Evolutionary conservation across 495 filamentous ascomycete genomes (phyloP), one percentile per base, ranked within the genome.

Genomic region (Coniosporium apollinis): DNA sequence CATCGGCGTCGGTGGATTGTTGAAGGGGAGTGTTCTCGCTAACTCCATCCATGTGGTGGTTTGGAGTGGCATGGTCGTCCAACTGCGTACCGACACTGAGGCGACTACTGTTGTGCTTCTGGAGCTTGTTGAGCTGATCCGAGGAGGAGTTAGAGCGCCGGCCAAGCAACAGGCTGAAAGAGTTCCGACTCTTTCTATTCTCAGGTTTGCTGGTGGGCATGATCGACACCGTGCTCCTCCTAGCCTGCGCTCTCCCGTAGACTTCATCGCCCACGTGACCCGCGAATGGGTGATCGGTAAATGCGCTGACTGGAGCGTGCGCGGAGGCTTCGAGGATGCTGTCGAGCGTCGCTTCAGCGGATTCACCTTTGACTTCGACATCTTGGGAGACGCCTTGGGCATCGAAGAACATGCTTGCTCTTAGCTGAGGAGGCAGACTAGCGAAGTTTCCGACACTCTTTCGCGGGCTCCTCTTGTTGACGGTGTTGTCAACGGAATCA

Each of bases 321-420:
- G 84, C 81, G 3, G 89, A 93, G n/a, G 89, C 89, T 55, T 94
- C 82, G 7, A 97, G 66, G 29, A 97, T 89, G 47, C 75, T 89
- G 37, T 97, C 89, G 6, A 97, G 64, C 0, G 87, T 94, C 22
- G 70, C 77, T 43, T 84, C 83, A 11, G 86, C 82, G 30, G 86
- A 93, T 9, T 77, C 70, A 25, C 74, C 70, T 51, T 79, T 83
- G 18, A 86, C 56, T 41, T 84, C 67, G 14, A 92, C 52, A 13
- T 76, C 62, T 20, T 76, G 68, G 3, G 64, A 28, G 7, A 45
- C 44, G 8, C 65, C 53, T 7, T 77, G 79, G 11, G 76, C 59
- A 33, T 94, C 82, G 46, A 97, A 96, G 51, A 83, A 97, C 21
- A 78, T 71, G 47, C 76, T 92, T 11, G 91, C 91, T 36, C 89